Base-by-base conservation (phyloP, 2,329 filamentous ascomycete genomes). In the Reticulascus tulasneorum region DNA sequence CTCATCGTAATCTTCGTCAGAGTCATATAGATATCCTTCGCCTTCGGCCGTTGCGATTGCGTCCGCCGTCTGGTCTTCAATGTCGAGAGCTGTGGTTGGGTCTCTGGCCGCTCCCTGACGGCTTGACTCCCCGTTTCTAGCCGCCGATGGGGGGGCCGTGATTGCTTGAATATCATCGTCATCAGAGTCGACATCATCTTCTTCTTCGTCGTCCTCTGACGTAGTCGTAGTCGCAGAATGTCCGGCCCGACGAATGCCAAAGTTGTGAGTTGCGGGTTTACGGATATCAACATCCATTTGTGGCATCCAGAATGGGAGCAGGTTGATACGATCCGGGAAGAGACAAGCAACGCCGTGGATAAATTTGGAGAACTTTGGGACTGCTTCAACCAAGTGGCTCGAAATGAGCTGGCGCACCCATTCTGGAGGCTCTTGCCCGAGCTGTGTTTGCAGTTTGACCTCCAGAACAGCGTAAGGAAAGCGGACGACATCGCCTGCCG, bases 341-440 rank as follows among this genome's bases (percentile, higher is more conserved):
- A 98, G 66, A 9, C 79, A 86, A 9, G 91, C 91, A 2, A 84
- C 89, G 40, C 93, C 93, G 60, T 98, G 93, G 40, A 98, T 97
- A 60, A 97, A 98, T 66, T 98, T 98, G 55, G 89, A 96, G 64
- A 97, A 98, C 58, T 98, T 98, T 44, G 93, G 93, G 3, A 98
- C 90, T n/a, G 93, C 90, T 65, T 98, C 93, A 3, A 98, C 93
- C 12, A 98, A 74, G 65, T 98, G 93, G 45, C 89, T 95, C 10
- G 87, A 77, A 28, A 89, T 94, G 33, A 98, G 75, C 56, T 97
- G 88, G 16, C 89, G 83, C 50, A 98, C 91, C 93, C 93, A 98
- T 55, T 94, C 86, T 0, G 93, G 93, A 11, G 93, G 88, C 55
- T 96, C 89, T 60, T 96, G 90, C 24, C 93, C 93, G 37, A 86